Base-by-base conservation (phyloP, 768 basidiomycete genomes). In the Exsudoporus frostii region DNA sequence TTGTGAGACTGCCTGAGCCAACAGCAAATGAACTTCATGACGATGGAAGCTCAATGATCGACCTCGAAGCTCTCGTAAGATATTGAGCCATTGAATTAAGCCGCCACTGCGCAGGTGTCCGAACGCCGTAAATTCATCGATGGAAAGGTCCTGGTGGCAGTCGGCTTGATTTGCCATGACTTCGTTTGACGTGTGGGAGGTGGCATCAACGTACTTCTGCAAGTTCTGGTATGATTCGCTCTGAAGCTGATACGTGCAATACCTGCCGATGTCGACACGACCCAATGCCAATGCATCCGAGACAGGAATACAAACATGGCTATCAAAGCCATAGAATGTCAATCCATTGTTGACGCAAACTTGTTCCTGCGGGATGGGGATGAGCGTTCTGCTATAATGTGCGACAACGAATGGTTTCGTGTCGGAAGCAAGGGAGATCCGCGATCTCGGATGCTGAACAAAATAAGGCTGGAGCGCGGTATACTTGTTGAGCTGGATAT, bases 61-160 rank as follows among this genome's bases (percentile, higher is more conserved):
- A 7, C 70, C 67, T 6, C 69, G 67, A 17, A 82, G 58, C 54
- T 78, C 78, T 19, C 75, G 71, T 11, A 71, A 52, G 32, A 82
- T 73, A 53, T 81, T 82, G 37, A 74, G 61, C 80, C 79, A 81
- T 44, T 82, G 80, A 0, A 30, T 9, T 11, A 30, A 11, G 29
- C 29, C 29, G 10, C 29, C 29, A 30, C 29, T 30, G 29, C 29
- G 76, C 36, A 82, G 54, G 45, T 69, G 65, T 11, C 72, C 74
- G 45, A 79, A 82, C 0, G 75, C 69, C 14, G 74, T 64, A 32
- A 66, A 76, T 48, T 82, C 80, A 32, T 82, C 78, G 1, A 77
- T 54, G 8, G 55, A 70, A 22, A 82, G 61, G 8, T 73, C 66
- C 22, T 45, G 45, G 6, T 74, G 75, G 47, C 79, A 80, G 8